Conservation (phyloP, 2,329 filamentous ascomycete genomes). For the Pezicula neosporulosa region DNA sequence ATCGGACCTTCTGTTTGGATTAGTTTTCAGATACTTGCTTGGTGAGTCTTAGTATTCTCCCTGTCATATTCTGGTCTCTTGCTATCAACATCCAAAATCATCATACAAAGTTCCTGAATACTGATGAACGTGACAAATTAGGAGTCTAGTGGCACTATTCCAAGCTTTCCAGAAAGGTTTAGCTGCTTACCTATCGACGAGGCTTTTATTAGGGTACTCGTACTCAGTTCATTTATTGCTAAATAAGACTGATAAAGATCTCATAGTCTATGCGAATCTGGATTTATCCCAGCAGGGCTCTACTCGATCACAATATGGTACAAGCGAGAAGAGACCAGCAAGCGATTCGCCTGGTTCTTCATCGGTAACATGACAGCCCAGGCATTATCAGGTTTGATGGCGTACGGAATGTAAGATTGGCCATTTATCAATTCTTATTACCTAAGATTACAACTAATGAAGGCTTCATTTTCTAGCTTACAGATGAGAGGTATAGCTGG, state of each 20-base stretch:
- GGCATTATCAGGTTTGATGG: conserved; percentile 37
- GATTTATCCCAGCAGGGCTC: conserved; percentile 43
- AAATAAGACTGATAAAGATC: neutral
- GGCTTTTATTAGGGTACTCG: conserved; percentile 35
- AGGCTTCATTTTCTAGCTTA: too few species aligned
- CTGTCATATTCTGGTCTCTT: too few species aligned
- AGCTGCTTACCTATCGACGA: conserved; percentile 32
- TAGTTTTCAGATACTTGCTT: conserved; percentile 32
- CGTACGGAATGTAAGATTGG: conserved; percentile 38
- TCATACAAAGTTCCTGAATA: too few species aligned
- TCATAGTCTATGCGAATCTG: conserved; percentile 29
- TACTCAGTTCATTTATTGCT: too few species aligned
- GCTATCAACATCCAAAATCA: too few species aligned
- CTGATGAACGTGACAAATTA: neutral
- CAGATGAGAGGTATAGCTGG: conserved; percentile 33
- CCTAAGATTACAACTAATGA: too few species aligned
- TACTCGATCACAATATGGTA: conserved; percentile 47
- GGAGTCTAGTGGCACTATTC: conserved; percentile 35
- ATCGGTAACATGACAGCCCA: conserved; percentile 40
- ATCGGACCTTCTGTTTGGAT: conserved; percentile 33
- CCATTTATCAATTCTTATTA: conserved; percentile 24
- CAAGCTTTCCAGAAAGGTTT: conserved; percentile 37
- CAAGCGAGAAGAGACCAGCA: conserved; percentile 41
- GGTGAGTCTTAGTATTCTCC: conserved; percentile 6
- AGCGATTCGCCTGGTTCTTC: conserved; percentile 41